Conservation (phyloP, 2,329 filamentous ascomycete species). For the Ceratocystis destructans region DNA sequence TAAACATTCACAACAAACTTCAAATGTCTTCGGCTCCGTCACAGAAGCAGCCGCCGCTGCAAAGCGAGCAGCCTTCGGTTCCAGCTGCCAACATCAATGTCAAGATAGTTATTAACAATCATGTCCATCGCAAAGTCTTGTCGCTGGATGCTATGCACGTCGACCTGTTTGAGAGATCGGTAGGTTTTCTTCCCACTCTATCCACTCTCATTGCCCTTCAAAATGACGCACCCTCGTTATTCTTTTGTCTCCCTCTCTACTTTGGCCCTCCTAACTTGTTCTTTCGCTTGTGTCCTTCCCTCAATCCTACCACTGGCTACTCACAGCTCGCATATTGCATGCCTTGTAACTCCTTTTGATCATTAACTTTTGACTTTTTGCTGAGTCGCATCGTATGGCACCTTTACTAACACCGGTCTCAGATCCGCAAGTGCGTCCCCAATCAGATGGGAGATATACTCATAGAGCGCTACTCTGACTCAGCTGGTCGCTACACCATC, state of each 20-base stretch:
- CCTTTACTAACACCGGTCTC: slow-evolving; percentile 5
- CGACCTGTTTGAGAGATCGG: slow-evolving; percentile 64
- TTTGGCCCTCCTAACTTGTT: neutral
- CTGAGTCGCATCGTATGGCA: neutral
- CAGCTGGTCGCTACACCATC: slow-evolving; percentile 52
- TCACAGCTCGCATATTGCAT: no score
- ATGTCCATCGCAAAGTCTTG: slow-evolving; percentile 1
- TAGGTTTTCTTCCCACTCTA: slow-evolving; percentile 36
- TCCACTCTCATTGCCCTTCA: slow-evolving; percentile 7
- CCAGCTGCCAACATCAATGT: neutral
- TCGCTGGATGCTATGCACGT: slow-evolving; percentile 32
- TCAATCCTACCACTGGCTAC: neutral
- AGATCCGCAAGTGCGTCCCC: slow-evolving; percentile 58
- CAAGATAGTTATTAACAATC: slow-evolving; percentile 1
- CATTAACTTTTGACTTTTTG: slow-evolving; percentile 20
- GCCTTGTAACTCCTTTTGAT: no score
- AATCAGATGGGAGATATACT: slow-evolving; percentile 43
- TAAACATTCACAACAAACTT: no score
- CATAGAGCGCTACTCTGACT: slow-evolving; percentile 93
- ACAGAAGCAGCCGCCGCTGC: no score
- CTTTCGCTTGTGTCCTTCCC: neutral
- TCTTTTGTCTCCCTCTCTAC: neutral
- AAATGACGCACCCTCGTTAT: neutral
- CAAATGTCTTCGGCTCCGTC: no score
- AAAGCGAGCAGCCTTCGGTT: neutral